Evolutionary conservation across 805 yeast species (phyloP).

Genomic region (Isabelozyma heimii): DNA sequence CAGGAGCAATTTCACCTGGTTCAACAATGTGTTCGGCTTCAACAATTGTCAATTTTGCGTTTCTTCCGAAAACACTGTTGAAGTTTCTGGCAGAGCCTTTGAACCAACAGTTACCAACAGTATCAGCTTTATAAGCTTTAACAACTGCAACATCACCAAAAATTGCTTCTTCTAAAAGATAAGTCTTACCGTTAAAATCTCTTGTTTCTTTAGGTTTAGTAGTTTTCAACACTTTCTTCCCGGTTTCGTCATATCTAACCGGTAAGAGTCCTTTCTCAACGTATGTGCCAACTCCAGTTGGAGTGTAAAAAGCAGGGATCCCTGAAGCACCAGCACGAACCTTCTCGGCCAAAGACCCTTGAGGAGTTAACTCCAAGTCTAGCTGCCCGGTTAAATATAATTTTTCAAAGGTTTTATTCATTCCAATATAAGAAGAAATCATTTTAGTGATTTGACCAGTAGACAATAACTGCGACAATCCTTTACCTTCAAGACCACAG

Average conservation of each 20-base stretch:
- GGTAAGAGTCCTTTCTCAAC: conserved; percentile 49
- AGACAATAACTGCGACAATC: conserved; percentile 39
- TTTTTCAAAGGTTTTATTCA: conserved; percentile 38
- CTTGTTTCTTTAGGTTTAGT: conserved; percentile 40
- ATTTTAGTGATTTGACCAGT: conserved; percentile 43
- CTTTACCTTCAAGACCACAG: conserved; percentile 45
- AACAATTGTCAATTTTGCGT: conserved; percentile 44
- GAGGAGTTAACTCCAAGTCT: conserved; percentile 49
- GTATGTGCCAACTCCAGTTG: conserved; percentile 54
- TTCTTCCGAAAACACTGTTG: conserved; percentile 44
- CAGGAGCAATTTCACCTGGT: conserved; percentile 42
- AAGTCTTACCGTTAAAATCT: conserved; percentile 42
- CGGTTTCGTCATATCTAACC: conserved; percentile 31
- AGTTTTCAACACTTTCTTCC: conserved; percentile 32
- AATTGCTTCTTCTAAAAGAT: conserved; percentile 41
- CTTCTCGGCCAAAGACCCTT: conserved; percentile 51
- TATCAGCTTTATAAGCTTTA: conserved; percentile 48
- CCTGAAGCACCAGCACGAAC: conserved; percentile 49
- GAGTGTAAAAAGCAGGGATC: conserved; percentile 47
- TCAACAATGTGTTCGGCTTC: conserved; percentile 52
- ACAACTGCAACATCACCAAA: conserved; percentile 48
- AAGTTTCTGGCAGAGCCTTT: conserved; percentile 46
- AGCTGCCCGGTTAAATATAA: conserved; percentile 41
- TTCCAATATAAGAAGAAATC: conserved; percentile 48
- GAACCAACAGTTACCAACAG: conserved; percentile 48